Evolutionary conservation across 2,329 filamentous ascomycete genomes (phyloP).

Genomic region (Fusarium mexicanum): DNA sequence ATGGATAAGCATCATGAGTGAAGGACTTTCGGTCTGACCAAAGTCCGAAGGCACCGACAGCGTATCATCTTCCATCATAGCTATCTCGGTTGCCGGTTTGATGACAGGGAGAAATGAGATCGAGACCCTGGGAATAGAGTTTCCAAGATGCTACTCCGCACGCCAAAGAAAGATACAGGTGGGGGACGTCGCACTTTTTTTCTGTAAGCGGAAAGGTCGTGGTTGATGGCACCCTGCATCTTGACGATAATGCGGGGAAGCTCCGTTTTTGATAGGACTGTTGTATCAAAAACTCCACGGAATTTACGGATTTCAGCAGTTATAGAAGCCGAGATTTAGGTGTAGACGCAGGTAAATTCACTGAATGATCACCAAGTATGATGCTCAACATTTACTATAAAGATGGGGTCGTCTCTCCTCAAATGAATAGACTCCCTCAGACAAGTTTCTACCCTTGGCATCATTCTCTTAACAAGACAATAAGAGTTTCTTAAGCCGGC

Average conservation of each 20-base stretch:
- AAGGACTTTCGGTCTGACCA: background rate
- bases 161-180: background rate
- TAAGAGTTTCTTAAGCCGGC: accelerated
- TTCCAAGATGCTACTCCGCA: background rate
- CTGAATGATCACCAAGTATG: background rate
- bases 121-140: background rate
- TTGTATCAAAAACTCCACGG: background rate
- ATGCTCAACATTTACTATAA: background rate
- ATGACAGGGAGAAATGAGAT: too few relatives aligned
- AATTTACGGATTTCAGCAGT: background rate
- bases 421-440: accelerated
- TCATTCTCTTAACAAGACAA: accelerated
- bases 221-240: background rate
- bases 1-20: too few relatives aligned
- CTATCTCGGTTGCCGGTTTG: background rate
- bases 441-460: background rate
- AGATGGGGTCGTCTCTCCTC: background rate
- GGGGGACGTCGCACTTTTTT: conserved; percentile 5
- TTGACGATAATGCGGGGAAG: background rate
- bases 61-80: background rate
- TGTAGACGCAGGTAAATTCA: accelerated
- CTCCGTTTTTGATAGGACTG: background rate
- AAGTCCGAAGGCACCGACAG: background rate
- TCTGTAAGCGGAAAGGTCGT: background rate
- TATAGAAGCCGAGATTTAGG: background rate